Conservation (phyloP, 2,329 filamentous ascomycete species). For the Colletotrichum viniferum region DNA sequence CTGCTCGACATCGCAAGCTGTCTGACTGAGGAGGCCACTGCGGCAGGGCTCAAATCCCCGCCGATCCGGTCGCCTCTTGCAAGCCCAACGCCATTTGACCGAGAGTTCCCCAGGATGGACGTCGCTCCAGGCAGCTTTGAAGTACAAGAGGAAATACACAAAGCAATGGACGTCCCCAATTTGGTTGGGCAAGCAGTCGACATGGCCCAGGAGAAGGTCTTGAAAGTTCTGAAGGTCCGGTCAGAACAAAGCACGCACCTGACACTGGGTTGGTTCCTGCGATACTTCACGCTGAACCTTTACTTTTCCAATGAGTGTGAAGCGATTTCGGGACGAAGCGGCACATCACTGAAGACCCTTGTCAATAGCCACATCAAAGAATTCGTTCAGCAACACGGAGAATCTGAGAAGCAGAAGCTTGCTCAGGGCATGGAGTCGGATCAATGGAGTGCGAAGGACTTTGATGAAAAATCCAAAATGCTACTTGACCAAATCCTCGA, state of each 20-base stretch:
- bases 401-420: slow-evolving; percentile 74
- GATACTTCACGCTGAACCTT: slow-evolving; percentile 82
- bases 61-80: slow-evolving; percentile 55
- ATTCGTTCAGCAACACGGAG: slow-evolving; percentile 74
- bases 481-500: slow-evolving; percentile 70
- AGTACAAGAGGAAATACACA: slow-evolving; percentile 76
- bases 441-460: slow-evolving; percentile 80
- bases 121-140: slow-evolving; percentile 40
- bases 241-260: slow-evolving; percentile 74
- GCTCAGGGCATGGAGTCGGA: slow-evolving; percentile 81
- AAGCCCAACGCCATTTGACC: slow-evolving; percentile 44
- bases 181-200: slow-evolving; percentile 82
- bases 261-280: slow-evolving; percentile 72
- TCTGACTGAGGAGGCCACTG: slow-evolving; percentile 50
- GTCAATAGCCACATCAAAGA: slow-evolving; percentile 84
- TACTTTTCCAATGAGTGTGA: slow-evolving; percentile 88
- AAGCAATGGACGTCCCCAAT: slow-evolving; percentile 77
- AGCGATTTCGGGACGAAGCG: slow-evolving; percentile 79
- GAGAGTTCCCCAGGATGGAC: slow-evolving; percentile 8
- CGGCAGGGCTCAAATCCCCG: slow-evolving; percentile 49
- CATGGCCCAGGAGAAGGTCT: slow-evolving; percentile 76
- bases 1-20: slow-evolving; percentile 92
- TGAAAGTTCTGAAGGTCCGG: slow-evolving; percentile 77
- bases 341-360: slow-evolving; percentile 75
- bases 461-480: slow-evolving; percentile 64